phyloP scores from a whole-genome alignment of 192 early-diverging fungal genomes.

The Gaertneriomyces semiglobifer region DNA sequence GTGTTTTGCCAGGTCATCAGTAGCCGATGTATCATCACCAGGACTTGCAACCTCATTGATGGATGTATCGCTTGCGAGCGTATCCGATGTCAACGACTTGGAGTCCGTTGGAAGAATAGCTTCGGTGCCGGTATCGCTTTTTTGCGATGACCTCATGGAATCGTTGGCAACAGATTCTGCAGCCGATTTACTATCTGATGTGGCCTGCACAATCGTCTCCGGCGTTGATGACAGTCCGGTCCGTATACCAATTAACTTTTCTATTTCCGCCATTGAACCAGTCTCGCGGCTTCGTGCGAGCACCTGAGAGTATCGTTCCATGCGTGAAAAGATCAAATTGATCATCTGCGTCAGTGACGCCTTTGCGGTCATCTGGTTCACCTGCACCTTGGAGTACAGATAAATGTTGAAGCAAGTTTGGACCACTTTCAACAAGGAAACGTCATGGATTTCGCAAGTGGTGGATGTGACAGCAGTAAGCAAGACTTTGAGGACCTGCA shows the following conservation, averaged over 20 bases:
- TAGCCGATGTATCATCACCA: no score
- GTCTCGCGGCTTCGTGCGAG: conserved; percentile 36
- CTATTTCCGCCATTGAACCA: conserved; percentile 34
- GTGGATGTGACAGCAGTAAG: conserved; percentile 53
- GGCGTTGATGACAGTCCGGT: no score
- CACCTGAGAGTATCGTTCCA: conserved; percentile 53
- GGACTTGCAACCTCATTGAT: no score
- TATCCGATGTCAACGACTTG: no score
- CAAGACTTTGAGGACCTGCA: conserved; percentile 57
- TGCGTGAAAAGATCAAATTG: conserved; percentile 53
- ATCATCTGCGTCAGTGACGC: conserved; percentile 59
- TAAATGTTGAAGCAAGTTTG: conserved; percentile 56
- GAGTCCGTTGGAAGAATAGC: no score
- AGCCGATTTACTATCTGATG: no score
- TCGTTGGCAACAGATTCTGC: no score
- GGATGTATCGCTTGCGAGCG: no score
- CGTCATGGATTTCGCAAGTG: conserved; percentile 47
- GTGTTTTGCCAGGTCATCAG: no score
- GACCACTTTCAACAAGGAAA: conserved; percentile 47
- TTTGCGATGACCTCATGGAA: no score
- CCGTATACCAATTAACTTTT: conserved; percentile 25
- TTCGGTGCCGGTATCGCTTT: no score
- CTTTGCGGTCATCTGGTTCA: conserved; percentile 52
- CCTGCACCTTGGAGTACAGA: conserved; percentile 33
- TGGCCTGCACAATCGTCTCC: no score